Evolutionary conservation across 2,329 filamentous ascomycete species (phyloP).

Genomic region (Botrytis aclada): DNA sequence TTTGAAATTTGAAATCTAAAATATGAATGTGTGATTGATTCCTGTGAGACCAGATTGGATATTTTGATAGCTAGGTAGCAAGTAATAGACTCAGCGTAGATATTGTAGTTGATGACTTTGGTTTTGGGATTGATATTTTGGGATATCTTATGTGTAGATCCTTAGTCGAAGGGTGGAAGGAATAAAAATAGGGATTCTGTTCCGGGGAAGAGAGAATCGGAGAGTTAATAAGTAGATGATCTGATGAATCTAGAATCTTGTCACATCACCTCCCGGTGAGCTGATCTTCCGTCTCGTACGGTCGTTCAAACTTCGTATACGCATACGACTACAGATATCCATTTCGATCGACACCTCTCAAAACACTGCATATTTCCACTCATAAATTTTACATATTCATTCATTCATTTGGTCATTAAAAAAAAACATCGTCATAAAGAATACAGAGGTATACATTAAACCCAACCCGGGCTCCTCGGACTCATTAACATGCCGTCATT

Average conservation of each 20-base stretch:
- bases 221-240: background rate
- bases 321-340: background rate
- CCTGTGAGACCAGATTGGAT: background rate
- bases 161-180: background rate
- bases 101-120: background rate
- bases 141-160: background rate
- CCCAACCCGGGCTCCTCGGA: background rate
- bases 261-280: background rate
- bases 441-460: background rate
- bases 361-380: no score
- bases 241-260: background rate
- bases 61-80: background rate
- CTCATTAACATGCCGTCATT: background rate
- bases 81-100: background rate
- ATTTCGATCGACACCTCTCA: rapidly evolving
- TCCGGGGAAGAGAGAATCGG: background rate
- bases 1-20: background rate
- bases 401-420: background rate
- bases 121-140: background rate
- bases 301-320: background rate
- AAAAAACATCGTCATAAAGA: background rate
- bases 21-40: background rate
- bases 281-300: background rate
- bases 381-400: background rate
- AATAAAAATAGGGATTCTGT: background rate